Evolutionary conservation across 306 rosid species (phyloP).

Genomic region (Crataegus laevigata): DNA sequence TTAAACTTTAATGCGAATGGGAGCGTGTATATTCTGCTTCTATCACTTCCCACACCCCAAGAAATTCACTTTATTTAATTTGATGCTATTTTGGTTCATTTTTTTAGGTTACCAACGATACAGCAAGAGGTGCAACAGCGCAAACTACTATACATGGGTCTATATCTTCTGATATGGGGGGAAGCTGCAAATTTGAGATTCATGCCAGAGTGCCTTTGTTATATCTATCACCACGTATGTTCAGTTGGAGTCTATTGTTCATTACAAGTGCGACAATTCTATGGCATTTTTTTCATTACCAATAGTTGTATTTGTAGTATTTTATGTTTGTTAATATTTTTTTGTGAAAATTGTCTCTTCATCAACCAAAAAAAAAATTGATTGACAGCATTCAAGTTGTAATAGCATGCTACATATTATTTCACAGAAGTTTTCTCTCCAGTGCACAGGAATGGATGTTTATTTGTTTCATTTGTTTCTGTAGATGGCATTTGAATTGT

Average conservation of each 20-base stretch:
- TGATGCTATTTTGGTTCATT: neutral
- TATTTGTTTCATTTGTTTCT: constrained; percentile 22
- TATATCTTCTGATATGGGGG: constrained; percentile 98
- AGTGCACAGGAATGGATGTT: constrained; percentile 5
- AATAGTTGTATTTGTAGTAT: neutral
- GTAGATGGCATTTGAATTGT: constrained; percentile 97
- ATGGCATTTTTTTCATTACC: neutral
- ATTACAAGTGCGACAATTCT: neutral
- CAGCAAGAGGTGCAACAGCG: constrained; percentile 99
- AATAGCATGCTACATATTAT: neutral
- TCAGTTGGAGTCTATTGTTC: neutral
- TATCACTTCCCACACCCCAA: too few species aligned
- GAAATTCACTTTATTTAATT: neutral
- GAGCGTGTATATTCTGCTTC: neutral
- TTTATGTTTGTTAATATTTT: neutral
- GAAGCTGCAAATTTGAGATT: constrained; percentile 98
- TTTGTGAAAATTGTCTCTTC: neutral
- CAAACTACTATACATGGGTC: constrained; percentile 89
- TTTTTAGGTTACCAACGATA: constrained; percentile 92
- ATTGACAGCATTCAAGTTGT: neutral
- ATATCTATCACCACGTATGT: constrained; percentile 93
- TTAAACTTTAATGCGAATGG: neutral
- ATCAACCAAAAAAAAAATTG: too few species aligned
- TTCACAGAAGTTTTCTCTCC: neutral
- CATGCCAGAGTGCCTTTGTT: constrained; percentile 99